Evolutionary conservation across 805 yeast species (phyloP), one percentile per base, ranked within the genome.

Genomic region (Metschnikowia sp.): DNA sequence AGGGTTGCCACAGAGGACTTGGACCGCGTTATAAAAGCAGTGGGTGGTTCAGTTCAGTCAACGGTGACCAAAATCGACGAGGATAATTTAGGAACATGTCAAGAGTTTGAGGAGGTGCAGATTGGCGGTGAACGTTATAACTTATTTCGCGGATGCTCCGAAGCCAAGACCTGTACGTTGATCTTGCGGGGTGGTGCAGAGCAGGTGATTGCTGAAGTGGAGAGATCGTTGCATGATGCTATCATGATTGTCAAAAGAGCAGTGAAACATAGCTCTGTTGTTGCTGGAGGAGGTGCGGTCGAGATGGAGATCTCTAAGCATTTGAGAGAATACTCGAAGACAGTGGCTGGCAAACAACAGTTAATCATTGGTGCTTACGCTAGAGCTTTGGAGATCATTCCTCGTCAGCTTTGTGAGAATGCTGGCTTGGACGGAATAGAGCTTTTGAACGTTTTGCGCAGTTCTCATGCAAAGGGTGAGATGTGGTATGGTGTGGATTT

Each of bases 401-500:
- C 99, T 56, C 84, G 98, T 66, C 98, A 94, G 65, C 77, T 94
- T 54, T 92, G 98, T 74, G 99, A 94, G 64, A 94, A 94, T 66
- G 99, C 97, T n/a, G 99, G 99, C 5, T 84, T 94, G 56, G 99
- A 94, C 65, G 95, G 96, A 18, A 88, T 96, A n/a, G 98, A 94
- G 65, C 72, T 94, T 50, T 80, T 94, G 58, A 94, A 94, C 68
- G 81, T 86, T 62, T 76, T 94, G 62, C 83, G 99, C 70, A 86
- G 94, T 79, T 85, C 88, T 15, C 99, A 94, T 62, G 94, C 96
- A 45, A 87, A 87, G 65, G 97, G 96, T 52, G 96, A 92, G 60
- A 76, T 70, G 39, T 88, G 96, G 94, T 84, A 76, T 53, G 99
- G 99, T 56, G 82, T 94, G 51, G 97, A 94, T 70, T 94, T 94